Base-by-base conservation (phyloP, 768 basidiomycete genomes). In the Butyriboletus loyo region DNA sequence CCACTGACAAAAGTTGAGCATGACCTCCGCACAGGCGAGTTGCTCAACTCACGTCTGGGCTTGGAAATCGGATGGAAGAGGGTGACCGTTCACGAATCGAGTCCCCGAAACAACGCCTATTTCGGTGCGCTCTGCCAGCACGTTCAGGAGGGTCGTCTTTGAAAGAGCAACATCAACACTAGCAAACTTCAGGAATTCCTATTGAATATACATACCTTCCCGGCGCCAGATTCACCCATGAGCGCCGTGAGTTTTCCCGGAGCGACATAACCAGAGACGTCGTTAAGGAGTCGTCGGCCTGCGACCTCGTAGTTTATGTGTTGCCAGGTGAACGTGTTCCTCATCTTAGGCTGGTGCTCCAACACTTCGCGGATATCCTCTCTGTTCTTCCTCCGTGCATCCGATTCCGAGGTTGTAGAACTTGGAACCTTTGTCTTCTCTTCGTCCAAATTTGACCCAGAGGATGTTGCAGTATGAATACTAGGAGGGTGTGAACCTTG, bases 321-420 rank as follows among this genome's bases (percentile, higher is more conserved):
- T 47, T 84, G 77, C 89, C 90, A 97, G 1, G 92, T 89, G 69
- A 97, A 94, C 6, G 85, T 77, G 58, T 86, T 77, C 19, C 67
- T 74, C 76, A 54, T 66, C 52, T 5, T 53, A 3, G 62, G 53
- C 30, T 65, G 55, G 52, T 73, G 75, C 49, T 67, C 72, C 58
- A 73, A 64, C 54, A 71, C 70, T 35, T 72, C 58, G 25, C 67
- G 62, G 1, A 56, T 46, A 6, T 64, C 65, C 30, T 54, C 61
- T 46, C 52, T 60, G 27, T 43, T 55, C n/a, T 54, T 52, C 39
- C 25, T 42, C 2, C 19, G 47, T 2, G 39, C 21, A 8, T 57
- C 61, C n/a, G 40, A 15, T 11, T 53, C 60, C 2, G 57, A 46
- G 30, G 21, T 30, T 10, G 57, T 5, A 3, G 46, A 40, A 10